Base-by-base conservation (phyloP, 2,329 filamentous ascomycete genomes). In the Ambrosiella cleistominuta region DNA sequence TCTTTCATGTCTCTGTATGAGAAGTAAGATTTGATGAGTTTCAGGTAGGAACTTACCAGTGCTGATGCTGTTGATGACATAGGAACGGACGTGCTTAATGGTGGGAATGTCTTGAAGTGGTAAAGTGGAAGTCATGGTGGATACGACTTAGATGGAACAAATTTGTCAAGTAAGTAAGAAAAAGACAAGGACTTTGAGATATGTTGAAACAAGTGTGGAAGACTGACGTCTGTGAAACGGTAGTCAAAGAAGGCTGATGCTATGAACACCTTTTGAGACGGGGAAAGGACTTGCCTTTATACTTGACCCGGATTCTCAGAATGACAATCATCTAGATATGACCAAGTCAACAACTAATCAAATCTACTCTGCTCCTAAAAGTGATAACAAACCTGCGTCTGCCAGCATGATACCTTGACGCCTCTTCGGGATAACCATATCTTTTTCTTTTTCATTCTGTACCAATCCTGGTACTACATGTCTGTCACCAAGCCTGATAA, bases 1-100 rank as follows among this genome's bases (percentile, higher is more conserved):
- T 19, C 19, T 19, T 19, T 19, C 19, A 19, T 19, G 19, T 19
- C 19, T 19, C 3, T 47, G 47, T 49, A 12, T 54, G 19, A 12
- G 49, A 2, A 52, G 19, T 55, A 13, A 17, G 15, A 15, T 35
- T 47, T 63, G n/a, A 19, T 64, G 68, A 65, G 66, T 6, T n/a
- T 19, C 35, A 36, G 15, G 40, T 7, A 47, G 77, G 44, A 6
- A 57, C 79, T 37, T 62, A 73, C 73, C 74, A 54, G 74, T 74
- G 40, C 74, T 74, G 15, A 76, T 74, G 56, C 83, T 83, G 59
- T 80, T 76, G 58, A 87, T 85, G 60, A 90, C 75, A 66, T 79
- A 89, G 40, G 85, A 87, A 65, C 82, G 75, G 61, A 91, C 72
- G 67, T 81, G 78, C 71, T 86, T 87, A 73, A 91, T 88, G 58